Percentiles rank a stretch among this genome's conserved stretches.
phyloP scores from a whole-genome alignment of 305 asterid species.

The Fraxinus velutina region DNA sequence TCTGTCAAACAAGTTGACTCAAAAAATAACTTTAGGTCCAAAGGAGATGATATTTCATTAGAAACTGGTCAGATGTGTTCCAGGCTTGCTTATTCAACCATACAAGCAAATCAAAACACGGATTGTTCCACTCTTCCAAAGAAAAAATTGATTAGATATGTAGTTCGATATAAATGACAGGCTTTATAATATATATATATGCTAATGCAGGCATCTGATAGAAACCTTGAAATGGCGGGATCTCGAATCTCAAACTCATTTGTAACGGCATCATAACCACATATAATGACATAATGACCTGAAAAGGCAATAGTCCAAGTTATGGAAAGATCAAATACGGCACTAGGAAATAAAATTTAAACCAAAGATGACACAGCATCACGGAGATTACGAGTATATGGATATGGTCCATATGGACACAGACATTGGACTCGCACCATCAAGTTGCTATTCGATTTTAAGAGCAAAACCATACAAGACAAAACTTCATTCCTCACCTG shows the following conservation, averaged over 20 bases:
- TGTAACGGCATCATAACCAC: slow-evolving; percentile 75
- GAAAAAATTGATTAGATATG: neutral
- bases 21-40: neutral
- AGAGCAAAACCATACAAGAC: slow-evolving; percentile 11
- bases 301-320: slow-evolving; percentile 24
- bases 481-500: slow-evolving; percentile 48
- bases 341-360: neutral
- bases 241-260: slow-evolving; percentile 96
- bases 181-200: neutral
- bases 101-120: neutral
- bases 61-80: neutral
- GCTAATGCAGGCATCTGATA: neutral
- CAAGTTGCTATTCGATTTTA: neutral
- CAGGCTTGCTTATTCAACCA: neutral
- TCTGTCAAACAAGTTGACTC: neutral
- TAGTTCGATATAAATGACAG: neutral
- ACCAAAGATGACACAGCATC: neutral
- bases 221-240: slow-evolving; percentile 90
- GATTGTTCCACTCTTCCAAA: neutral
- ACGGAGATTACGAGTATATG: neutral
- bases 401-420: neutral
- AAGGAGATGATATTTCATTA: neutral
- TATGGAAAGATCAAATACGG: slow-evolving; percentile 4
- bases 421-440: neutral
- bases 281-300: slow-evolving; percentile 87